These are phyloP conservation scores for Dichotomocladium elegans DNA, from an alignment of 371 early-diverging fungal genomes.

Conservation along the genomic window DNA sequence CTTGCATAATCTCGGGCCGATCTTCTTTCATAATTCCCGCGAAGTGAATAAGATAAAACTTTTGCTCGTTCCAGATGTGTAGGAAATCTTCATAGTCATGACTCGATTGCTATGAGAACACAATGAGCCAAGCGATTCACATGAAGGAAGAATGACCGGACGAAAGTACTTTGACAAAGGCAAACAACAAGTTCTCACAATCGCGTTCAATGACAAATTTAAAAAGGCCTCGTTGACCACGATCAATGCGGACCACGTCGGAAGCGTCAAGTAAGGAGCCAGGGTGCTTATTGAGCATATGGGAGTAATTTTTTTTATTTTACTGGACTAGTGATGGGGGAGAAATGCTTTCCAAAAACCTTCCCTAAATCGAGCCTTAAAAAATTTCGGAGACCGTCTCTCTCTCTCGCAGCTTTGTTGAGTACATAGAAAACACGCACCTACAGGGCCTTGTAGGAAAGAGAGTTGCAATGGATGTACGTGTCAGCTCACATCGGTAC, in stretches of 20 bases:
- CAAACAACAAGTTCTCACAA: neutral
- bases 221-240: constrained; percentile 3
- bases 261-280: neutral
- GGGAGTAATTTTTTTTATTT: neutral
- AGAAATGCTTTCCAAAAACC: too few relatives aligned
- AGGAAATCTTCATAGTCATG: constrained; percentile 1
- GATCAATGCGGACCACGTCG: constrained; percentile 1
- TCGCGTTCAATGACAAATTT: neutral
- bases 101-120: neutral
- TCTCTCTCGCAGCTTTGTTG: too few relatives aligned
- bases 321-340: too few relatives aligned
- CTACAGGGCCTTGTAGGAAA: too few relatives aligned
- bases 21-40: neutral
- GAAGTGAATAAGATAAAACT: constrained; percentile 1
- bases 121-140: neutral
- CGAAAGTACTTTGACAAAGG: neutral
- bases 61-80: neutral
- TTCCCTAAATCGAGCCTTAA: too few relatives aligned
- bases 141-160: neutral
- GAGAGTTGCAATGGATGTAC: too few relatives aligned
- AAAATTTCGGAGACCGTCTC: too few relatives aligned
- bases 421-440: too few relatives aligned
- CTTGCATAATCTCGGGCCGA: constrained; percentile 6
- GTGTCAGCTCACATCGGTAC: too few relatives aligned
- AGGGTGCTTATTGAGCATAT: constrained; percentile 1